Base-by-base conservation (phyloP, 441 rosid species). In the Isatis lusitanica region DNA sequence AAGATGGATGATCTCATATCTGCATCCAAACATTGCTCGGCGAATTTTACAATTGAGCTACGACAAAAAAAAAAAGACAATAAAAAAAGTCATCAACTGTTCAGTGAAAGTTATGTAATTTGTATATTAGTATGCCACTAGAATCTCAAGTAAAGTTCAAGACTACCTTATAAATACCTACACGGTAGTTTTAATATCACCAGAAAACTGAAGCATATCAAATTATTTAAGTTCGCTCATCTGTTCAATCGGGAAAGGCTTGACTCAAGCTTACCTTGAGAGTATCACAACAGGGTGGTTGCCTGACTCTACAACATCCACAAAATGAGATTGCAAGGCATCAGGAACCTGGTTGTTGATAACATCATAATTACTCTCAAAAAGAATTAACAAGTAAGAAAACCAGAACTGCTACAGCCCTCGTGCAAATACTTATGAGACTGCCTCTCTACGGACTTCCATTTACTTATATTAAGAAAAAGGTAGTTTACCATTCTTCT, bases 21-120 rank as follows among this genome's bases (percentile, higher is more conserved):
- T 46, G 91, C 90, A 84, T 87, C 87, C 73, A 91, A 76, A 81
- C 96, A 84, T 80, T 87, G 96, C 77, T 87, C 93, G 11, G 97
- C 86, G 79, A 95, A 95, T 63, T 81, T 88, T 66, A 95, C 81
- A 71, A 95, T 85, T 66, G 94, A 80, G 82, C 99, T 95, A 86
- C 85, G 79, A 65, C 56, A 35, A 31, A 58, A 36, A 11, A 36
- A 11, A 58, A 58, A 50, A 2, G 40, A 67, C 39, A 51, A 57
- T 55, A 12, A 46, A 12, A 78, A 63, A 26, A 57, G 58, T 68
- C 13, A 66, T 24, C 35, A 42, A 15, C 55, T 44, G 62, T 58
- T 64, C 38, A 18, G 28, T 38, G 36, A 48, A 57, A 75, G 1
- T 0, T 12, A n/a, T 63, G 59, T 57, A 64, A 48, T 48, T 76